Base-by-base conservation (phyloP, 2,329 filamentous ascomycete species). In the Dryadomyces quercus-mongolicae region DNA sequence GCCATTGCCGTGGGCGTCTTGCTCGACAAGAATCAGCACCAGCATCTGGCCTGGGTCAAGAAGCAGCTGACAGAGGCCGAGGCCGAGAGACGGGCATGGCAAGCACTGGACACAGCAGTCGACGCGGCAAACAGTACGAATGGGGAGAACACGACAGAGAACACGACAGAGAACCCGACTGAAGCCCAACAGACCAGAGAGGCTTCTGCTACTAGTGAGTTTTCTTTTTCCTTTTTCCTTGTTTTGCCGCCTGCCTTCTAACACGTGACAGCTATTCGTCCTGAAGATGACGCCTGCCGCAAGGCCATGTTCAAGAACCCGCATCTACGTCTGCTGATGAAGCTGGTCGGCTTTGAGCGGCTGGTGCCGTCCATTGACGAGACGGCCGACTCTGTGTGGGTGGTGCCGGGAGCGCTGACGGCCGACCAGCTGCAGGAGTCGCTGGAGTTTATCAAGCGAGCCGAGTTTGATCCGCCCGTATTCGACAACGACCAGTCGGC, bases 281-380 rank as follows among this genome's bases (percentile, higher is more conserved):
- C 86, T 0, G 81, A 85, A 55, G 81, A 78, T 45, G 80, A 86
- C 48, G 75, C 79, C 50, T 81, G 83, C 44, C 82, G 83, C 51
- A 77, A 76, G 21, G 85, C 88, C 25, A 83, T 95, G 69, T 94
- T 94, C 73, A 94, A 89, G 65, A 94, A 97, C 67, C 84, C 87
- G 10, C 85, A 92, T 62, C 76, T 97, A 2, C 85, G 91, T 38
- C 81, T 97, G 1, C 77, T 98, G 3, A 85, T 97, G 78, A 84
- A 76, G 1, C 75, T 93, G 0, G 74, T 85, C 18, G 87, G 86
- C 0, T 80, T 94, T 57, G 76, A 85, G 62, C 76, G 84, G 4
- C 67, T 77, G 9, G 68, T 70, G 0, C 71, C 74, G 0, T 67
- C 67, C 0, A 62, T 74, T 3, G 84, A 89, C 45, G 88, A 95